Evolutionary conservation across 306 rosid species (phyloP).

Genomic region (Datisca glomerata): DNA sequence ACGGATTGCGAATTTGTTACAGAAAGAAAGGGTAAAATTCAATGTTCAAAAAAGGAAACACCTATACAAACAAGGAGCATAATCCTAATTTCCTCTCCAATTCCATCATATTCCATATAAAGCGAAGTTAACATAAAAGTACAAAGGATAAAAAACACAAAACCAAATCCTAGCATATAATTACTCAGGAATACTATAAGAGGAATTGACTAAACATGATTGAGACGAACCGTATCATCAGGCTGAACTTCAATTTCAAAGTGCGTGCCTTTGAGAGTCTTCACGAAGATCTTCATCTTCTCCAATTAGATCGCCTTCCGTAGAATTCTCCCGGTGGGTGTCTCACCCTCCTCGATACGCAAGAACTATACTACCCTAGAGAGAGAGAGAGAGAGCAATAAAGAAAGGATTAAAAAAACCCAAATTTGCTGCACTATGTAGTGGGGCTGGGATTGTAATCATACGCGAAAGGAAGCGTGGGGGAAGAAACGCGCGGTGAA

Average conservation of each 20-base stretch:
- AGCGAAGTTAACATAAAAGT: too few species aligned
- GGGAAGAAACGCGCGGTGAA: neutral
- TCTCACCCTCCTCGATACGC: constrained; percentile 26
- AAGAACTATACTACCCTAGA: constrained; percentile 21
- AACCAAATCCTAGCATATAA: too few species aligned
- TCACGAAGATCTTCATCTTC: constrained; percentile 79
- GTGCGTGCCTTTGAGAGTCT: constrained; percentile 82
- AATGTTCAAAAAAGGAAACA: too few species aligned
- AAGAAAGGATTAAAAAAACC: constrained; percentile 9
- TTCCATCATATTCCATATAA: too few species aligned
- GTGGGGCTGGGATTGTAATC: neutral
- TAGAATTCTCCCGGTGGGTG: constrained; percentile 11
- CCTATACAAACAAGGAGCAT: too few species aligned
- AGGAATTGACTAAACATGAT: neutral
- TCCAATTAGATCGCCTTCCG: constrained; percentile 21
- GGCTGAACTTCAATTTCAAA: constrained; percentile 83
- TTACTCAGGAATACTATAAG: too few species aligned
- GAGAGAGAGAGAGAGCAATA: constrained; percentile 16
- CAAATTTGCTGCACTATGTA: constrained; percentile 18
- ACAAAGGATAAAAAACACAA: too few species aligned
- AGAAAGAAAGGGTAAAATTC: too few species aligned
- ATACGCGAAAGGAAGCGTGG: neutral
- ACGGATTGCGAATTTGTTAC: too few species aligned
- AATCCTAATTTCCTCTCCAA: too few species aligned
- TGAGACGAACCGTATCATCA: constrained; percentile 41